Base-by-base conservation (phyloP, 108 stramenopile species). In the Heterococcus sp. region DNA sequence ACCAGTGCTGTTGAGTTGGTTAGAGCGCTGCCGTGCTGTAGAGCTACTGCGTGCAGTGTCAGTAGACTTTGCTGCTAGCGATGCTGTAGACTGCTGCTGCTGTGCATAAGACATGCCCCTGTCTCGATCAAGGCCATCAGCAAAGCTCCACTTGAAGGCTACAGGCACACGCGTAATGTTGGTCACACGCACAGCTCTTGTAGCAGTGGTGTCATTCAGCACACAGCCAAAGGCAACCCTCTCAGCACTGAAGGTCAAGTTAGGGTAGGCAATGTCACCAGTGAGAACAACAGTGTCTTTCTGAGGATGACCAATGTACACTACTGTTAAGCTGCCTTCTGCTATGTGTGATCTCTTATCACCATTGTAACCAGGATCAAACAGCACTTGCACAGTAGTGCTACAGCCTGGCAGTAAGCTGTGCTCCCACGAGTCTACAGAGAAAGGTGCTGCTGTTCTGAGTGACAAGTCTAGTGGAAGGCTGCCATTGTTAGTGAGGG, bases 121-220 rank as follows among this genome's bases (percentile, higher is more conserved):
- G 46, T 21, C 46, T 21, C 14, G 46, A 58, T 8, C 14, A 8
- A 58, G 46, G 74, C 85, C 88, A 64, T 91, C 91, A 26, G 89
- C 38, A 35, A 91, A 91, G 26, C 84, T 73, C 91, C 91, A 91
- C 30, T 37, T 32, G 74, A 85, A 89, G 32, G 67, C 65, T 32
- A 71, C 73, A 40, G 76, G 69, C 37, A 89, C 84, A 21, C 63
- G 38, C 36, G 84, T 84, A 72, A 58, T 67, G 86, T 91, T 91
- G 30, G 88, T 85, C 33, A 90, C 76, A 35, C 72, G 71, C 3
- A 90, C 58, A 37, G 37, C 65, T 58, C 73, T 40, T 29, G 90
- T 90, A 76, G 85, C 89, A 30, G 85, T 87, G 11, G 91, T 90
- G 70, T 90, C 91, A 75, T 90, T 90, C 14, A 91, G 84, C 28